Percentiles rank a stretch among this genome's conserved stretches.
These are phyloP conservation scores for Terfezia boudieri DNA, from an alignment of 495 filamentous ascomycete species.

Conservation along the genomic window DNA sequence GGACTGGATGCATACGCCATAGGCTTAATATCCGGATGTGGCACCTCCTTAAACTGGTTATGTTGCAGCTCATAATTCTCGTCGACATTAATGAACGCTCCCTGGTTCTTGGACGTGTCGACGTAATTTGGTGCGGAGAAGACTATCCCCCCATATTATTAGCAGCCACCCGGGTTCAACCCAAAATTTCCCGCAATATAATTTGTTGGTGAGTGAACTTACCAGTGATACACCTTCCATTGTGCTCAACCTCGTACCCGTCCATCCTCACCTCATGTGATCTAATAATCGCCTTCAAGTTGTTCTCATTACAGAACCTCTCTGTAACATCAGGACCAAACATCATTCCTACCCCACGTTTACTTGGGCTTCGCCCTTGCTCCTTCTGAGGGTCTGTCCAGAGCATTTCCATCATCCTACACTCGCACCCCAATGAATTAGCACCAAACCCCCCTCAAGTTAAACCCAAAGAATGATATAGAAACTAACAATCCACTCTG, in stretches of 20 bases:
- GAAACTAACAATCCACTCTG: conserved; percentile 43
- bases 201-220: conserved; percentile 10
- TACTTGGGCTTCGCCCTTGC: conserved; percentile 78
- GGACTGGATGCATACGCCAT: conserved; percentile 82
- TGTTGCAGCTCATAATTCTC: conserved; percentile 77
- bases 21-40: conserved; percentile 80
- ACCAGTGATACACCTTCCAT: conserved; percentile 89
- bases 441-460: neutral
- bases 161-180: neutral
- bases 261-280: conserved; percentile 97
- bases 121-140: conserved; percentile 98
- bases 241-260: conserved; percentile 93
- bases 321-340: conserved; percentile 96
- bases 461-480: neutral
- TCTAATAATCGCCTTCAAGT: conserved; percentile 80
- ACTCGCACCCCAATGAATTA: neutral
- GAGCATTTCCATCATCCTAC: conserved; percentile 96
- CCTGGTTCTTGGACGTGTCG: conserved; percentile 93
- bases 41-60: conserved; percentile 84
- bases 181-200: neutral
- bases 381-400: conserved; percentile 88
- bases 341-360: conserved; percentile 86
- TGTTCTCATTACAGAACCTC: conserved; percentile 89
- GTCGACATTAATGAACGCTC: conserved; percentile 94
- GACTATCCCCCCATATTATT: conserved; percentile 27